Percentiles rank a stretch among this genome's conserved stretches.
Evolutionary conservation across 1,284 basidiomycete genomes (phyloP).

Genomic region (Microbotryum saponariae): DNA sequence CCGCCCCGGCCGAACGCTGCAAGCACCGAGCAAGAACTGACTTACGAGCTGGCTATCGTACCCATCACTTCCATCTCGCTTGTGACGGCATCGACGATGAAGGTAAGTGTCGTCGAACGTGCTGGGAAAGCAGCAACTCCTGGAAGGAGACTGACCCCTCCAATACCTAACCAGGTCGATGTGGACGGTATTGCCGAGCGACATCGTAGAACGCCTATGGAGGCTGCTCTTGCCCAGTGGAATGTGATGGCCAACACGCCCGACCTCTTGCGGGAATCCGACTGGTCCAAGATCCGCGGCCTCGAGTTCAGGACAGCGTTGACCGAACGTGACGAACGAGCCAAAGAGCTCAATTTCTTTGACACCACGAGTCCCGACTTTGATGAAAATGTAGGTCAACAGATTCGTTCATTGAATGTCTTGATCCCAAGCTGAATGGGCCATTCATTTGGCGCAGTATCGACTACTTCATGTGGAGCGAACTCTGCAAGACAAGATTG

Average conservation of each 20-base stretch:
- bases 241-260: not conserved
- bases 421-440: too few species aligned
- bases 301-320: constrained; percentile 88
- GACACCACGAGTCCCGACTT: constrained; percentile 12
- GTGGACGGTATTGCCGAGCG: constrained; percentile 58
- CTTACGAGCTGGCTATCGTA: constrained; percentile 64
- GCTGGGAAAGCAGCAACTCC: not conserved
- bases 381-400: constrained; percentile 2
- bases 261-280: constrained; percentile 41
- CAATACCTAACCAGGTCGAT: constrained; percentile 53
- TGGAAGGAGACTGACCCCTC: constrained; percentile 4
- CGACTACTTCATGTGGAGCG: constrained; percentile 64
- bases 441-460: constrained; percentile 51
- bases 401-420: too few species aligned
- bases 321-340: constrained; percentile 53
- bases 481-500: constrained; percentile 62
- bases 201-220: constrained; percentile 44
- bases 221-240: constrained; percentile 54
- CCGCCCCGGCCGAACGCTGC: constrained; percentile 21
- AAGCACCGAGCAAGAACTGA: constrained; percentile 46
- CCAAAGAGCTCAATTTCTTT: constrained; percentile 37
- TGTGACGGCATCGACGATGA: constrained; percentile 62
- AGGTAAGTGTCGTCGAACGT: constrained; percentile 47
- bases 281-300: constrained; percentile 73
- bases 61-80: constrained; percentile 68